These are phyloP conservation scores for Backusella liffmaniae DNA, from an alignment of 192 early-diverging fungal species.

Conservation along the genomic window DNA sequence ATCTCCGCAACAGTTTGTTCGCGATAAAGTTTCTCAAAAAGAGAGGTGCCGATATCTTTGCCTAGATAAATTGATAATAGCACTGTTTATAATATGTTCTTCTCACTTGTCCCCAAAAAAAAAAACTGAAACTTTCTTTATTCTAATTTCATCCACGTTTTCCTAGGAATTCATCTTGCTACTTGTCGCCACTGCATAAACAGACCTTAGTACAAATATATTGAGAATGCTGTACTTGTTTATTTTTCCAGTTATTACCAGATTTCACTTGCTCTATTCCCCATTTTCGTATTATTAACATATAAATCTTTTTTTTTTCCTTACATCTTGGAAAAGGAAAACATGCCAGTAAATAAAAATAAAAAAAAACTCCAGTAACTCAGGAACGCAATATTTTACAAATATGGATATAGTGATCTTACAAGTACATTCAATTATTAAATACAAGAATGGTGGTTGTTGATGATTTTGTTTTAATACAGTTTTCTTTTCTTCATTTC, in stretches of 20 bases:
- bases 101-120: neutral
- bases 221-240: neutral
- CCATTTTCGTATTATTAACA: neutral
- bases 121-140: neutral
- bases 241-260: neutral
- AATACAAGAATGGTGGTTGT: neutral
- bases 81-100: neutral
- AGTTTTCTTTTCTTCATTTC: neutral
- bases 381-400: constrained; percentile 4
- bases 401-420: neutral
- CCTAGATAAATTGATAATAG: neutral
- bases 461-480: neutral
- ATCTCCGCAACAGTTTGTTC: neutral
- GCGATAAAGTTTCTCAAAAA: neutral
- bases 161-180: neutral
- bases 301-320: neutral
- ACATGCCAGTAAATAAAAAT: neutral
- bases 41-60: neutral
- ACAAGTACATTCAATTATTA: neutral
- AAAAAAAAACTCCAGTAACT: neutral
- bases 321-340: neutral
- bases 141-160: neutral
- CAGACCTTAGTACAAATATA: neutral
- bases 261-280: neutral
- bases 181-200: neutral